Conservation (phyloP, 495 filamentous ascomycete species). For the Trichoderma virens region DNA sequence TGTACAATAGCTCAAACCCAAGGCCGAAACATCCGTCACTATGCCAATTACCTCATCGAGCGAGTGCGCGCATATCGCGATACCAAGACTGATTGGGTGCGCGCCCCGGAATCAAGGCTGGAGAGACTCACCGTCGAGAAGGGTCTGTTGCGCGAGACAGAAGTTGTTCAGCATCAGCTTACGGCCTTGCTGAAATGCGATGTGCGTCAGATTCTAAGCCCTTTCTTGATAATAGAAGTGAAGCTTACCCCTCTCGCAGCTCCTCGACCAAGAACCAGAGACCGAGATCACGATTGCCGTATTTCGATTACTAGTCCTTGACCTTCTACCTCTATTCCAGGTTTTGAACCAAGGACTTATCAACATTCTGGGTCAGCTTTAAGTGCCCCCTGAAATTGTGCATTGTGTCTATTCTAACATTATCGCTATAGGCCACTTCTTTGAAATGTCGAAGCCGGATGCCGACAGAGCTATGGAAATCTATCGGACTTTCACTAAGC, state of each 20-base stretch:
- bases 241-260: slow-evolving; percentile 38
- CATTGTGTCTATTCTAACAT: slow-evolving; percentile 14
- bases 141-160: slow-evolving; percentile 85
- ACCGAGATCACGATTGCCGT: slow-evolving; percentile 96
- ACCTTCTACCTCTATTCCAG: slow-evolving; percentile 84
- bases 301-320: slow-evolving; percentile 87
- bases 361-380: slow-evolving; percentile 76
- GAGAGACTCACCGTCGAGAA: slow-evolving; percentile 88
- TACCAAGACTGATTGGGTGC: slow-evolving; percentile 84
- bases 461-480: slow-evolving; percentile 87
- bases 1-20: slow-evolving; percentile 71
- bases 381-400: not conserved
- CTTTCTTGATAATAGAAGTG: not conserved
- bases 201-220: slow-evolving; percentile 41
- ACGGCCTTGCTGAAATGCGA: slow-evolving; percentile 80
- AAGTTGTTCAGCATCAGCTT: slow-evolving; percentile 85
- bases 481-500: slow-evolving; percentile 86
- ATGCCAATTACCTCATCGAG: slow-evolving; percentile 77
- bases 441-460: slow-evolving; percentile 94
- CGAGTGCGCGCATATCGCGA: slow-evolving; percentile 75
- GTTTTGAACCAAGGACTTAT: slow-evolving; percentile 97
- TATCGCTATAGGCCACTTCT: slow-evolving; percentile 70
- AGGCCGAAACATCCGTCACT: slow-evolving; percentile 88
- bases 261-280: slow-evolving; percentile 81
- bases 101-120: slow-evolving; percentile 70